Evolutionary conservation across 306 rosid species (phyloP).

Genomic region (Prunus salicina): DNA sequence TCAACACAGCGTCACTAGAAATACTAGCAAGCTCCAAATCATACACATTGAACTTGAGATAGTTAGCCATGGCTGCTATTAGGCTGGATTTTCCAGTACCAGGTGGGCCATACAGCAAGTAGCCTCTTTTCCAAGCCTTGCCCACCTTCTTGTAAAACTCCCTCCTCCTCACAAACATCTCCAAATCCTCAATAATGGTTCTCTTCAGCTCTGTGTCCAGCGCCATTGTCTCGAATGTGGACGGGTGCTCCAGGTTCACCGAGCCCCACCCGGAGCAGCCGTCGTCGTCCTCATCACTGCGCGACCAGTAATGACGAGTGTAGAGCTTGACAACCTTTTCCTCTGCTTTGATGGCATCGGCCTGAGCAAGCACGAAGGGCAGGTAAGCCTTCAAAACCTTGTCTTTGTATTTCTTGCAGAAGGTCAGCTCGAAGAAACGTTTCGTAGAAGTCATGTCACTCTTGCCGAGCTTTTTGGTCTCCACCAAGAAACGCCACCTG

Average conservation of each 20-base stretch:
- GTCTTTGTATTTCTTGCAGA: constrained; percentile 30
- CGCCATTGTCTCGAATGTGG: constrained; percentile 37
- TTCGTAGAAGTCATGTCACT: not conserved
- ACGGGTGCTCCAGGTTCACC: constrained; percentile 33
- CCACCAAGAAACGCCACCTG: constrained; percentile 20
- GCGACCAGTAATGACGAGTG: not conserved
- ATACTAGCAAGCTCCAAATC: constrained; percentile 36
- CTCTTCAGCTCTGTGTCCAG: constrained; percentile 32
- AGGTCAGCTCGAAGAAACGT: constrained; percentile 22
- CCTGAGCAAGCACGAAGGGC: constrained; percentile 25
- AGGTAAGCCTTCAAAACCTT: constrained; percentile 26
- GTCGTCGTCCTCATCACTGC: not conserved
- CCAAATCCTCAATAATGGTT: constrained; percentile 23
- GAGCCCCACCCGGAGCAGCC: constrained; percentile 16
- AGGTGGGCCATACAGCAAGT: constrained; percentile 41
- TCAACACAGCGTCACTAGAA: constrained; percentile 20
- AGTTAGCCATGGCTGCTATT: constrained; percentile 49
- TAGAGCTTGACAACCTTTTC: constrained; percentile 28
- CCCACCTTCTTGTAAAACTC: constrained; percentile 42
- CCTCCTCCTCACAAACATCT: constrained; percentile 31
- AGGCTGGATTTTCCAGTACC: constrained; percentile 41
- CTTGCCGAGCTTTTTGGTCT: no score
- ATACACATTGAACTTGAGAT: constrained; percentile 36
- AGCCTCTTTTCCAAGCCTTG: constrained; percentile 49
- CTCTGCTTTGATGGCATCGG: constrained; percentile 14